Percentiles rank a stretch among this genome's conserved stretches.
Conservation (phyloP, 768 basidiomycete genomes). For the Leccinum variicolor region DNA sequence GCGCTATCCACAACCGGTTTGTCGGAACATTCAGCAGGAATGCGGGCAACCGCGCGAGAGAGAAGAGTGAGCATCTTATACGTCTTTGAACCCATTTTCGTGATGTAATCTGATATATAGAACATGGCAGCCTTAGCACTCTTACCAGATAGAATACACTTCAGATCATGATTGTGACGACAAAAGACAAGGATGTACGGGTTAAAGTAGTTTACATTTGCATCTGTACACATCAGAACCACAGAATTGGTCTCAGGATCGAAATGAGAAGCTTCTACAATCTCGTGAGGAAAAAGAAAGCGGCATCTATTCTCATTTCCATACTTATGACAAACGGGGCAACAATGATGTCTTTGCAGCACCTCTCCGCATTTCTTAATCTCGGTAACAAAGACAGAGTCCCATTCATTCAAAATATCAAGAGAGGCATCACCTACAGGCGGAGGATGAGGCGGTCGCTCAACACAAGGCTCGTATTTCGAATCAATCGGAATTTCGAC, state of each 20-base stretch:
- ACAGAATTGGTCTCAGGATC: slow-evolving; percentile 32
- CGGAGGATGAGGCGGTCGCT: background rate
- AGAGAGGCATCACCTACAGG: background rate
- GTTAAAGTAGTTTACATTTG: background rate
- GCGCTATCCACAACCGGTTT: background rate
- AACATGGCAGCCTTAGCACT: slow-evolving; percentile 36
- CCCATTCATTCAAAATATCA: background rate
- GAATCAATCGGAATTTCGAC: slow-evolving; percentile 18
- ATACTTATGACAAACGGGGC: slow-evolving; percentile 32
- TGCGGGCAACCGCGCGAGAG: background rate
- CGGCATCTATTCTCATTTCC: slow-evolving; percentile 23
- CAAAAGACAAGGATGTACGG: background rate
- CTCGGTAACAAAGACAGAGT: background rate
- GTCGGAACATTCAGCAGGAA: background rate
- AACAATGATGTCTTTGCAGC: slow-evolving; percentile 19
- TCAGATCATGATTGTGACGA: slow-evolving; percentile 13
- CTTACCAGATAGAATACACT: slow-evolving; percentile 33
- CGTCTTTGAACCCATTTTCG: slow-evolving; percentile 30
- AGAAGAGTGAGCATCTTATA: slow-evolving; percentile 15
- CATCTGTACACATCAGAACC: slow-evolving; percentile 19
- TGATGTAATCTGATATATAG: slow-evolving; percentile 36
- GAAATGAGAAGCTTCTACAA: slow-evolving; percentile 26
- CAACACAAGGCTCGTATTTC: background rate
- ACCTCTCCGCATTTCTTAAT: slow-evolving; percentile 21
- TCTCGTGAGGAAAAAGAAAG: slow-evolving; percentile 35